phyloP scores from a whole-genome alignment of 805 yeast species.

The Nematodospora valgi region DNA sequence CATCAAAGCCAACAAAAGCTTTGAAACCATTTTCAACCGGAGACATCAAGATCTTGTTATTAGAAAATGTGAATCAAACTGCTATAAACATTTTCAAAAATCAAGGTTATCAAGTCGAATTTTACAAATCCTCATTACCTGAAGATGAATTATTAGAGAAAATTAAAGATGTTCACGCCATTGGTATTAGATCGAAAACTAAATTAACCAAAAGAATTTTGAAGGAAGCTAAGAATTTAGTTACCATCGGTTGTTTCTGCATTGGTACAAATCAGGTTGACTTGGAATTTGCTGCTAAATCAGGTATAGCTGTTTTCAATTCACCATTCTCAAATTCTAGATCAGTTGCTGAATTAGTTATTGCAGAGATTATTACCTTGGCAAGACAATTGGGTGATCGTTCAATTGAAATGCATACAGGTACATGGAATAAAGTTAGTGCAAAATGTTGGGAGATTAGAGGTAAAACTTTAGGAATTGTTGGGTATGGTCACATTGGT shows the following conservation, averaged over 20 bases:
- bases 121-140: slow-evolving; percentile 80
- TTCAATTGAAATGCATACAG: slow-evolving; percentile 91
- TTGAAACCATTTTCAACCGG: slow-evolving; percentile 95
- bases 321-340: slow-evolving; percentile 98
- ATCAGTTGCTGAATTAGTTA: slow-evolving; percentile 96
- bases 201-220: slow-evolving; percentile 76
- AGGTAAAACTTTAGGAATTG: slow-evolving; percentile 95
- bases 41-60: slow-evolving; percentile 84
- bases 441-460: slow-evolving; percentile 98
- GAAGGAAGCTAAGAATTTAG: slow-evolving; percentile 83
- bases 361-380: slow-evolving; percentile 88
- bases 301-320: slow-evolving; percentile 95
- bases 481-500: slow-evolving; percentile 98
- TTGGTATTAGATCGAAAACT: slow-evolving; percentile 98
- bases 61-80: slow-evolving; percentile 91
- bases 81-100: slow-evolving; percentile 80
- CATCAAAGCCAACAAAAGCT: slow-evolving; percentile 53
- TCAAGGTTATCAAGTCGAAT: slow-evolving; percentile 98
- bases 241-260: slow-evolving; percentile 95
- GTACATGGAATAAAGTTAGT: slow-evolving; percentile 96
- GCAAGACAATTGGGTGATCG: slow-evolving; percentile 98
- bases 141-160: slow-evolving; percentile 94
- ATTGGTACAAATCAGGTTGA: slow-evolving; percentile 99
- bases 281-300: slow-evolving; percentile 83
- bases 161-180: slow-evolving; percentile 90